Percentiles rank a stretch among this genome's conserved stretches.
These are phyloP conservation scores for Prototheca wickerhamii DNA, from an alignment of 163 green algal species.

Conservation along the genomic window DNA sequence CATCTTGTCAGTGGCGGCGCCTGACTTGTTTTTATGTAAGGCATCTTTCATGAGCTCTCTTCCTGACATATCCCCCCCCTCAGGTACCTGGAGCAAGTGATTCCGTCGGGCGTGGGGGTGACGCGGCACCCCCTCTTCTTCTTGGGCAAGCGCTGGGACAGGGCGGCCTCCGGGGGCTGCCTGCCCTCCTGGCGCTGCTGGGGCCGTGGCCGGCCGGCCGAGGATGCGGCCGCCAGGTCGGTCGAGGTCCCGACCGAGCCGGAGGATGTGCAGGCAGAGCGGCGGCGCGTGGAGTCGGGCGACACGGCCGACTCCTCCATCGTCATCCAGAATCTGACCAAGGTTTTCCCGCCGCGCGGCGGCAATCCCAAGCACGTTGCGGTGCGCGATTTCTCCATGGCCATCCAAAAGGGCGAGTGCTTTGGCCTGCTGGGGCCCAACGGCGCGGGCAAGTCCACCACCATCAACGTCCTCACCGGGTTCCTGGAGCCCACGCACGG, in stretches of 20 bases:
- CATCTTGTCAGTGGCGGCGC: too few species aligned
- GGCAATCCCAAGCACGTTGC: constrained; percentile 25
- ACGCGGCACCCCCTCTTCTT: constrained; percentile 72
- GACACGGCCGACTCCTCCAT: constrained; percentile 36
- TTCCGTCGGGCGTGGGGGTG: constrained; percentile 48
- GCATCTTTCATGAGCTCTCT: too few species aligned
- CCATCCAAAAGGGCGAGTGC: constrained; percentile 70
- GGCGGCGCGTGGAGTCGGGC: constrained; percentile 30
- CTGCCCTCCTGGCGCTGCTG: not conserved
- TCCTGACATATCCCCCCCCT: too few species aligned
- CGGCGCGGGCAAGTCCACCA: constrained; percentile 85
- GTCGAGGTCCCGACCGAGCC: constrained; percentile 24
- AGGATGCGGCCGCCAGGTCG: not conserved
- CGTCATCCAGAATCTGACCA: constrained; percentile 57
- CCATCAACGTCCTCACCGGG: constrained; percentile 74
- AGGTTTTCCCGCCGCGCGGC: constrained; percentile 53
- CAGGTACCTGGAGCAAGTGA: constrained; percentile 71
- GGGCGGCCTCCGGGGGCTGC: not conserved
- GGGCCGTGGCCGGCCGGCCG: not conserved
- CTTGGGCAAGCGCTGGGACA: constrained; percentile 42
- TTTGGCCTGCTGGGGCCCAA: constrained; percentile 88
- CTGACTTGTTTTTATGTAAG: too few species aligned
- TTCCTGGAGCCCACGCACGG: constrained; percentile 49
- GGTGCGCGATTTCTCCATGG: constrained; percentile 33
- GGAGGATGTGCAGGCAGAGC: constrained; percentile 55